Evolutionary conservation across 2,329 filamentous ascomycete genomes (phyloP).

Genomic region (Botrytis galanthina): DNA sequence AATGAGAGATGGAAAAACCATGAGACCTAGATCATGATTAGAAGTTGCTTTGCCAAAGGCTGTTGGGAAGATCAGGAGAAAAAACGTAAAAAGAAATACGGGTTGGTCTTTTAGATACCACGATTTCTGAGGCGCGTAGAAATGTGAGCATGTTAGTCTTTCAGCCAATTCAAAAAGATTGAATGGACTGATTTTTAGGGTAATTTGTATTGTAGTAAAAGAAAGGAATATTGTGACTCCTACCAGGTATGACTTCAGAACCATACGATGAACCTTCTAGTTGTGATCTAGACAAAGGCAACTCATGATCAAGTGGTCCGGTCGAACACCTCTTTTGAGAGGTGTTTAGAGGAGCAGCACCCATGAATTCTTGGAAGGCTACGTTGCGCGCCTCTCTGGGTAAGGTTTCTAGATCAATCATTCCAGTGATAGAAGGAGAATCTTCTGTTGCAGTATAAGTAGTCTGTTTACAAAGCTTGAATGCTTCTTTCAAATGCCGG

Average conservation of each 20-base stretch:
- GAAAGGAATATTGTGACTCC: conserved; percentile 28
- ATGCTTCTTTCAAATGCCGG: conserved; percentile 63
- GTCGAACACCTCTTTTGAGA: background rate
- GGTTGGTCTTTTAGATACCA: background rate
- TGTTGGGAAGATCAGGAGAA: background rate
- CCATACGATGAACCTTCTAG: conserved; percentile 38
- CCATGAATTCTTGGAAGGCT: background rate
- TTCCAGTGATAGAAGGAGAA: background rate
- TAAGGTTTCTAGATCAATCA: background rate
- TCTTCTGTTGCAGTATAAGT: background rate
- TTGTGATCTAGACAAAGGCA: background rate
- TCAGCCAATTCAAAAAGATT: background rate
- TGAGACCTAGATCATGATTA: conserved; percentile 59
- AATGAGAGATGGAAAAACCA: conserved; percentile 73
- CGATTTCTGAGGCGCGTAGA: no score
- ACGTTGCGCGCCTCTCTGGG: background rate
- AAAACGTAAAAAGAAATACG: background rate
- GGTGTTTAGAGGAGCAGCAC: background rate
- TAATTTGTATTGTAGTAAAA: background rate
- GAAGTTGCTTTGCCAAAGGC: conserved; percentile 15
- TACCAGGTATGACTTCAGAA: conserved; percentile 67
- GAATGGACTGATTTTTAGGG: background rate
- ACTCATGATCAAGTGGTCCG: background rate
- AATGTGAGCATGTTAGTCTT: background rate
- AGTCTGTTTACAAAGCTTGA: conserved; percentile 58